These are phyloP conservation scores for Pestalotiopsis sp. DNA, from an alignment of 2,329 filamentous ascomycete species.

Conservation along the genomic window DNA sequence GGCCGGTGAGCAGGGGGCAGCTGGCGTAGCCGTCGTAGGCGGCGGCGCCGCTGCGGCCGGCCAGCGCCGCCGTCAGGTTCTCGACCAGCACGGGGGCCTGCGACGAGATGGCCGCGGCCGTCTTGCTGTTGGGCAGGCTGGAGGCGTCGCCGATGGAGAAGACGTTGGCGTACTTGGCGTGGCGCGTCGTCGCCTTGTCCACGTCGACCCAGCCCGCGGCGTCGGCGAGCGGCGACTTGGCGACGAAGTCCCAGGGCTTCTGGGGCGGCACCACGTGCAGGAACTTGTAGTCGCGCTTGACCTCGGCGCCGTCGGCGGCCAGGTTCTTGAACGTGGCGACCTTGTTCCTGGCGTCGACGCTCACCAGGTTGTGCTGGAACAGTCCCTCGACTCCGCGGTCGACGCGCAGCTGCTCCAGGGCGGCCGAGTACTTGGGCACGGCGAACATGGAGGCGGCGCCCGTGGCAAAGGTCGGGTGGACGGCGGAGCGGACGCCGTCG, in stretches of 20 bases:
- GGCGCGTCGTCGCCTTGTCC: conserved; percentile 33
- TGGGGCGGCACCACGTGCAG: conserved; percentile 38
- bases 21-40: conserved; percentile 46
- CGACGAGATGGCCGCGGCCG: conserved; percentile 45
- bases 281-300: conserved; percentile 35
- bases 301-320: conserved; percentile 28
- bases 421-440: conserved; percentile 38
- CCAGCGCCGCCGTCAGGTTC: conserved; percentile 39
- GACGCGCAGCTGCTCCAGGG: conserved; percentile 33
- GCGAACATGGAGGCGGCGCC: conserved; percentile 38
- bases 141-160: conserved; percentile 42
- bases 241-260: conserved; percentile 34
- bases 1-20: conserved; percentile 46
- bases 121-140: conserved; percentile 43
- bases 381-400: conserved; percentile 37
- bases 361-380: conserved; percentile 40
- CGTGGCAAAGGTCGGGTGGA: conserved; percentile 36
- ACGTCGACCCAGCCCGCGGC: conserved; percentile 35
- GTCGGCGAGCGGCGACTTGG: conserved; percentile 37
- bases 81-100: conserved; percentile 44
- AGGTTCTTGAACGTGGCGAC: conserved; percentile 37
- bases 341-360: conserved; percentile 34
- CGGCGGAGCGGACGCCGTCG: conserved; percentile 31
- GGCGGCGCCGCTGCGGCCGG: conserved; percentile 32
- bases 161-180: conserved; percentile 38